phyloP scores from a whole-genome alignment of 1,139 yeast genomes.

The Yamadazyma kanchanaburiensis region DNA sequence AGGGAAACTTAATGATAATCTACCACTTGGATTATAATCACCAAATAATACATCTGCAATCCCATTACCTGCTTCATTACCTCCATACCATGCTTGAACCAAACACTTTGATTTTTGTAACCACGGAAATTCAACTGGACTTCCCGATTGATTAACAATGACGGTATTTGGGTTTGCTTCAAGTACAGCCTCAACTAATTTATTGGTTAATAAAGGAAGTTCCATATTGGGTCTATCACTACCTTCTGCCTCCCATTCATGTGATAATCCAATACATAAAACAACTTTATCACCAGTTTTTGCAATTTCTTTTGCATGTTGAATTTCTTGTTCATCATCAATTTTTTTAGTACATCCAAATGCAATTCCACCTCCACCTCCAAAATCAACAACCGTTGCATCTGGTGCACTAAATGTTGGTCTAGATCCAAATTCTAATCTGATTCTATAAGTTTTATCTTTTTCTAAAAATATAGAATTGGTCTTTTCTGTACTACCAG shows the following conservation, averaged over 20 bases:
- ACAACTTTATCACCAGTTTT: constrained; percentile 35
- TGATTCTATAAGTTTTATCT: constrained; percentile 39
- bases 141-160: constrained; percentile 58
- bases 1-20: constrained; percentile 43
- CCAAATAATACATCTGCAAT: constrained; percentile 24
- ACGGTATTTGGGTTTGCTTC: constrained; percentile 50
- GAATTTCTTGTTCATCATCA: constrained; percentile 20
- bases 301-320: constrained; percentile 23
- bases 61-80: constrained; percentile 23
- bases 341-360: constrained; percentile 23
- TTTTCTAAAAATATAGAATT: constrained; percentile 33
- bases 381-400: constrained; percentile 16
- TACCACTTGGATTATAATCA: constrained; percentile 27
- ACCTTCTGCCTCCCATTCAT: constrained; percentile 35
- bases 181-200: constrained; percentile 43
- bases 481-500: constrained; percentile 47
- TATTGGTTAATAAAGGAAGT: constrained; percentile 47
- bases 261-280: constrained; percentile 36
- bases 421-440: constrained; percentile 51
- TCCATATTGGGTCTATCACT: constrained; percentile 29
- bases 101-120: constrained; percentile 40
- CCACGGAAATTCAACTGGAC: constrained; percentile 67
- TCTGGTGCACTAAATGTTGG: constrained; percentile 32
- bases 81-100: constrained; percentile 49
- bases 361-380: constrained; percentile 28